These are phyloP conservation scores for Yarrowia sp. DNA, from an alignment of 805 yeast genomes.

Conservation along the genomic window DNA sequence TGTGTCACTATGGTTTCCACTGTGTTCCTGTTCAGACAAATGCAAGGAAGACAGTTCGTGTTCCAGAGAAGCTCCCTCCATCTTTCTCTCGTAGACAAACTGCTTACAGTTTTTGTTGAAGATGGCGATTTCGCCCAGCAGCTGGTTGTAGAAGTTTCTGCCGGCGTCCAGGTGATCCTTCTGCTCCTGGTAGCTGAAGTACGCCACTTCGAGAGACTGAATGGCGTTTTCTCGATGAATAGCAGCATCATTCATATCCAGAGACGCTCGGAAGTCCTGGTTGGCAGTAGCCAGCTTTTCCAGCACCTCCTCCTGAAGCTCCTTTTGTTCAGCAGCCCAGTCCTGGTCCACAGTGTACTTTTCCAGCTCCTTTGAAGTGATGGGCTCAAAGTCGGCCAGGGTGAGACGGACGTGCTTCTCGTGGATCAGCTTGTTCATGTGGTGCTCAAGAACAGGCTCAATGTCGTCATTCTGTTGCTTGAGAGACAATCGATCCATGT, in stretches of 20 bases:
- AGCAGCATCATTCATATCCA: constrained; percentile 47
- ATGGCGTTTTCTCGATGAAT: constrained; percentile 58
- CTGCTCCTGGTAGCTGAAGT: constrained; percentile 62
- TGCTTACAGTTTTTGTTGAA: constrained; percentile 59
- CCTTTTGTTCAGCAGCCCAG: constrained; percentile 55
- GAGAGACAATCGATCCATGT: constrained; percentile 39
- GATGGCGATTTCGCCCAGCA: constrained; percentile 56
- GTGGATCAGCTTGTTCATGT: constrained; percentile 13
- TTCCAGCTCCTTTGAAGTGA: constrained; percentile 46
- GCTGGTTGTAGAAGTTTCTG: constrained; percentile 69
- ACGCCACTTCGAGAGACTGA: constrained; percentile 60
- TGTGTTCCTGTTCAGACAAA: constrained; percentile 1
- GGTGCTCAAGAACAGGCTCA: constrained; percentile 12
- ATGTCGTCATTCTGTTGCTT: constrained; percentile 34
- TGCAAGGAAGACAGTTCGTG: constrained; percentile 16
- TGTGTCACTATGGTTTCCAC: neutral
- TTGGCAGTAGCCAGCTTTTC: constrained; percentile 49
- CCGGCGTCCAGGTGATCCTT: constrained; percentile 71
- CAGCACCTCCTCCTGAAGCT: constrained; percentile 53
- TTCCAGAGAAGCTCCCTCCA: constrained; percentile 62
- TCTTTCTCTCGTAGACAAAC: constrained; percentile 59
- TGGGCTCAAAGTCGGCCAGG: constrained; percentile 44
- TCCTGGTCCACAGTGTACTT: constrained; percentile 58
- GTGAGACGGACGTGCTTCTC: constrained; percentile 7
- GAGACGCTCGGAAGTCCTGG: constrained; percentile 42